phyloP scores from a whole-genome alignment of 1,284 basidiomycete species.

The Ustilago vetiveriae region DNA sequence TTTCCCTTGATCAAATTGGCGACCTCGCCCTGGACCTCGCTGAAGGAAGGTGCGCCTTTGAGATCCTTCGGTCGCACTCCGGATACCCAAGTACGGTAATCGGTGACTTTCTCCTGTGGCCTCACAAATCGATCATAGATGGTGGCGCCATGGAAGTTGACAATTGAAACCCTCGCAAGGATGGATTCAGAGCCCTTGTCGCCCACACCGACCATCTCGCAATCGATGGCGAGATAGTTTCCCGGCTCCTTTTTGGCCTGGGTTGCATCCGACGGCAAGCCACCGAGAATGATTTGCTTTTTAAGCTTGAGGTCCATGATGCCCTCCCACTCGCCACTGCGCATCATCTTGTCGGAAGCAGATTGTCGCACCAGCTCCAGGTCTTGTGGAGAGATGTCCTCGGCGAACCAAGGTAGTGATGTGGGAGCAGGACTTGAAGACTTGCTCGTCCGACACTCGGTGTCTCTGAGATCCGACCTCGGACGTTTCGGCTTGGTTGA shows the following conservation, averaged over 20 bases:
- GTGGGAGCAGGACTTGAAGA: constrained; percentile 28
- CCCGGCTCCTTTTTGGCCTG: constrained; percentile 70
- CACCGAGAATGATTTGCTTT: constrained; percentile 53
- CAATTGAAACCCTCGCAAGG: constrained; percentile 87
- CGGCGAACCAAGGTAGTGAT: constrained; percentile 60
- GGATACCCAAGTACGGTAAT: constrained; percentile 91
- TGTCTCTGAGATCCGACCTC: neutral
- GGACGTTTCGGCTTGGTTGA: constrained; percentile 10
- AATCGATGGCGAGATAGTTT: constrained; percentile 85
- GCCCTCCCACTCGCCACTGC: constrained; percentile 52
- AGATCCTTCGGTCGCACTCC: constrained; percentile 84
- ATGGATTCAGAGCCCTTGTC: constrained; percentile 81
- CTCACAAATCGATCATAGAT: constrained; percentile 86
- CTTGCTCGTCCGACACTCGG: constrained; percentile 9
- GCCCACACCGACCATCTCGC: constrained; percentile 97
- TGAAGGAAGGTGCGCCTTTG: constrained; percentile 77
- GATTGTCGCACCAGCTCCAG: constrained; percentile 49
- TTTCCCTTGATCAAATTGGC: constrained; percentile 81
- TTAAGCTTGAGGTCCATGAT: constrained; percentile 49
- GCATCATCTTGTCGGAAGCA: constrained; percentile 30
- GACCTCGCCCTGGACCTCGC: constrained; percentile 81
- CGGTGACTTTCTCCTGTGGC: constrained; percentile 87
- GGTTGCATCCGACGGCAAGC: constrained; percentile 24
- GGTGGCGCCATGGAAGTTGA: constrained; percentile 86
- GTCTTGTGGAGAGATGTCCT: constrained; percentile 61